Conservation (phyloP, 192 early-diverging fungal genomes). For the Anaeromyces robustus region DNA sequence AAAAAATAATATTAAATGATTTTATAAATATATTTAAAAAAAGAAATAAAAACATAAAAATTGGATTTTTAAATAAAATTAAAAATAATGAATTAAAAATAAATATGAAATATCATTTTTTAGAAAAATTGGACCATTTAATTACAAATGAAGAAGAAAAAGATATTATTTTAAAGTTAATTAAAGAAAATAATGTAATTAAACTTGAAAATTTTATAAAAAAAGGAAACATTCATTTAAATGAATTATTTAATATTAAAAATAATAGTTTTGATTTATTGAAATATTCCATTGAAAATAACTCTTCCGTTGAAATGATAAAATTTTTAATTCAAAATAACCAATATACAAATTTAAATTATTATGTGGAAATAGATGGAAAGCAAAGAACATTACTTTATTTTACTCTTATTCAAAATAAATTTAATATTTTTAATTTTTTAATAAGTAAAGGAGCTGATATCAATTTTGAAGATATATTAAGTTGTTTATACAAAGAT, state of each 20-base stretch:
- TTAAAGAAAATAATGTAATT: background rate
- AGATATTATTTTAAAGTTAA: background rate
- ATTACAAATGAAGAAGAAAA: background rate
- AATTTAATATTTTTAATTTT: background rate
- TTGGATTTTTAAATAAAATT: too few species aligned
- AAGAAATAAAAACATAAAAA: background rate
- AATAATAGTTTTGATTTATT: background rate
- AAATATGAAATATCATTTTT: too few species aligned
- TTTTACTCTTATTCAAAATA: background rate
- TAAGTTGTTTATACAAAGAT: background rate
- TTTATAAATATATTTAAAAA: background rate
- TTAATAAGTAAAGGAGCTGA: background rate
- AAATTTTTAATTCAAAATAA: background rate
- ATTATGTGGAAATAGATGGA: background rate
- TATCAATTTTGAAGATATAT: background rate
- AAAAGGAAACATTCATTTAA: background rate
- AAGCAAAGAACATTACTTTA: background rate
- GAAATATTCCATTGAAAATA: background rate
- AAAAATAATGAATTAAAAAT: background rate
- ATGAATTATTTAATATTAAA: background rate
- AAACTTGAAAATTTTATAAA: background rate
- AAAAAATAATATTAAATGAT: background rate
- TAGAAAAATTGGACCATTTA: background rate
- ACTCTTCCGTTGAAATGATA: background rate
- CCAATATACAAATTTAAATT: background rate